These are phyloP conservation scores for Solanum clarkiae DNA, from an alignment of 257 asterid genomes.

Conservation along the genomic window DNA sequence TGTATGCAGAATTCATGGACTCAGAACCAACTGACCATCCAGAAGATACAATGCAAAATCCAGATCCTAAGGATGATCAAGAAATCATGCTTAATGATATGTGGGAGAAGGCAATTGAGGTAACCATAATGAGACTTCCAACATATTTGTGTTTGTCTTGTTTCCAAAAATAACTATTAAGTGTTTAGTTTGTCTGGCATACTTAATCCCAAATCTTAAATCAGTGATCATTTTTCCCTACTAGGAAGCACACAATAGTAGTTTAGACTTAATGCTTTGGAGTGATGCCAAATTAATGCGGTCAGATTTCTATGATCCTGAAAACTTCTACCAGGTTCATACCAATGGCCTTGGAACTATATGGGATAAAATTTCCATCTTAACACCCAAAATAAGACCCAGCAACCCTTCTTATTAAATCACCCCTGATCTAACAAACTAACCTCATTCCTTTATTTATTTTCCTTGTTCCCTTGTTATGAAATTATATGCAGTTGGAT, in stretches of 20 bases:
- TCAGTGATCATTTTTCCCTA: not conserved
- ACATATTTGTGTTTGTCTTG: not conserved
- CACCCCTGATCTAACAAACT: not conserved
- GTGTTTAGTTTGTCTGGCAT: not conserved
- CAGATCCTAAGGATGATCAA: constrained; percentile 1
- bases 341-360: not conserved
- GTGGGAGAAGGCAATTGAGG: constrained; percentile 32
- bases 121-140: constrained; percentile 11
- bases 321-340: not conserved
- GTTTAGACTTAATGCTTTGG: not conserved
- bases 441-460: not conserved
- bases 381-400: not conserved
- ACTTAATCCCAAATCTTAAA: not conserved
- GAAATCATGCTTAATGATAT: constrained; percentile 35
- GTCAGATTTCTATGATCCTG: not conserved
- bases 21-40: not conserved
- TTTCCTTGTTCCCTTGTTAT: not conserved
- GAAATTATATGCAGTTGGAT: not conserved
- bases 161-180: not conserved
- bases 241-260: not conserved
- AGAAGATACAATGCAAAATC: not conserved
- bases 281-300: not conserved
- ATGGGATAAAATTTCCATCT: not conserved
- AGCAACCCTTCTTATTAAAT: not conserved
- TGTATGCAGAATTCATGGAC: constrained; percentile 6